These are phyloP conservation scores for Quercus ilex DNA, from an alignment of 306 rosid genomes.

Conservation along the genomic window DNA sequence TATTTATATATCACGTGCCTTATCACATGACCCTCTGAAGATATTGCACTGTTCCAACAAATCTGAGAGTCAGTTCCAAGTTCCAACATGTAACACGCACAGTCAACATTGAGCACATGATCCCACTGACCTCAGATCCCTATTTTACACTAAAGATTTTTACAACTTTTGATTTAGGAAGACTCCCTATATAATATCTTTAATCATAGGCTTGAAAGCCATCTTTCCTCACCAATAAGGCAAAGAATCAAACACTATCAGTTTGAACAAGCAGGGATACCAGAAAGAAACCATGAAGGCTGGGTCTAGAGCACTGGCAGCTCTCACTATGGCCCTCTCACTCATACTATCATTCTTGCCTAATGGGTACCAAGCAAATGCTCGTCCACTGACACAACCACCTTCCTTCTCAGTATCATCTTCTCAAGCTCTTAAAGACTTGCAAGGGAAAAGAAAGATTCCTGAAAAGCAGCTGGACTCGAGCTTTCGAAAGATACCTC, in stretches of 20 bases:
- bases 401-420: constrained; percentile 30
- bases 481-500: constrained; percentile 56
- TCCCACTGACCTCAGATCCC: constrained; percentile 45
- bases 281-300: constrained; percentile 37
- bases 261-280: neutral
- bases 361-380: constrained; percentile 22
- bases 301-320: constrained; percentile 48
- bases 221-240: constrained; percentile 20
- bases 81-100: constrained; percentile 17
- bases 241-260: neutral
- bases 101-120: constrained; percentile 63
- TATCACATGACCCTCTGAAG: constrained; percentile 42
- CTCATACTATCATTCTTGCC: constrained; percentile 35
- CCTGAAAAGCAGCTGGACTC: constrained; percentile 43
- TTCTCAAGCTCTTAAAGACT: constrained; percentile 28
- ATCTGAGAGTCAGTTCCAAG: constrained; percentile 28
- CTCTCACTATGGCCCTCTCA: constrained; percentile 42
- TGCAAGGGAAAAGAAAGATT: constrained; percentile 33
- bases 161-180: constrained; percentile 10
- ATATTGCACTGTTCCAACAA: constrained; percentile 12
- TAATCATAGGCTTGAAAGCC: constrained; percentile 16
- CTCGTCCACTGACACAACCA: constrained; percentile 21
- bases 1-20: constrained; percentile 50
- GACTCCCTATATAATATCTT: constrained; percentile 19
- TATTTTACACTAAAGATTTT: constrained; percentile 5